Evolutionary conservation across 1,284 basidiomycete genomes (phyloP).

Genomic region (Trichosporon coremiiforme): DNA sequence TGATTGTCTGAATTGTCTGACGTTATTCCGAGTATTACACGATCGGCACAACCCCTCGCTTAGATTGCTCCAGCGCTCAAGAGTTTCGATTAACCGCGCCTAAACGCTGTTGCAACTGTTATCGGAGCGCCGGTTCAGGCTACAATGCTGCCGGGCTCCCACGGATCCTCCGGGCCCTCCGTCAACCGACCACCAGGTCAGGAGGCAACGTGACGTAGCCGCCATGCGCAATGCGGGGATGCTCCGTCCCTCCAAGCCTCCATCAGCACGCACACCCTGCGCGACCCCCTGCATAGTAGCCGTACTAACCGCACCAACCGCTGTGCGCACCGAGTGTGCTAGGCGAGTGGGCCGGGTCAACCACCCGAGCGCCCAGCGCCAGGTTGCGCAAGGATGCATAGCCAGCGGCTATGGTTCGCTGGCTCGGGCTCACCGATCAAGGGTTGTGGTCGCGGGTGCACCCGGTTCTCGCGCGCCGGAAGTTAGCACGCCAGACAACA

Average conservation of each 20-base stretch:
- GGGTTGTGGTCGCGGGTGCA: no score
- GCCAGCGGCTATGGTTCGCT: no score
- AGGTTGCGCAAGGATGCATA: no score
- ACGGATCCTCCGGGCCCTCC: conserved; percentile 1
- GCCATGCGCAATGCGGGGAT: not conserved
- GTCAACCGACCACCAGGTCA: no score
- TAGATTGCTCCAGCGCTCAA: not conserved
- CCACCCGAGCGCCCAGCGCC: not conserved
- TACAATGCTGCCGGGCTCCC: not conserved
- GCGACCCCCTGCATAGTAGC: not conserved
- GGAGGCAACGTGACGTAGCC: not conserved
- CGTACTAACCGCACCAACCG: conserved; percentile 12
- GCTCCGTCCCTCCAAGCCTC: not conserved
- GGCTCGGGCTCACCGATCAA: not conserved
- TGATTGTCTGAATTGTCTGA: no score
- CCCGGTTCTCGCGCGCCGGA: no score
- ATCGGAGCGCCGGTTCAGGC: conserved; percentile 11
- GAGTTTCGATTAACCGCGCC: not conserved
- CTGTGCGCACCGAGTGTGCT: not conserved
- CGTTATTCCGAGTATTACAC: not conserved
- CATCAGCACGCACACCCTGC: not conserved
- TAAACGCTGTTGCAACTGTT: not conserved
- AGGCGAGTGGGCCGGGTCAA: not conserved
- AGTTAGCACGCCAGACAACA: no score
- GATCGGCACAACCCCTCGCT: conserved; percentile 5